These are phyloP conservation scores for Penstemon davidsonii DNA, from an alignment of 257 asterid genomes.

Conservation along the genomic window DNA sequence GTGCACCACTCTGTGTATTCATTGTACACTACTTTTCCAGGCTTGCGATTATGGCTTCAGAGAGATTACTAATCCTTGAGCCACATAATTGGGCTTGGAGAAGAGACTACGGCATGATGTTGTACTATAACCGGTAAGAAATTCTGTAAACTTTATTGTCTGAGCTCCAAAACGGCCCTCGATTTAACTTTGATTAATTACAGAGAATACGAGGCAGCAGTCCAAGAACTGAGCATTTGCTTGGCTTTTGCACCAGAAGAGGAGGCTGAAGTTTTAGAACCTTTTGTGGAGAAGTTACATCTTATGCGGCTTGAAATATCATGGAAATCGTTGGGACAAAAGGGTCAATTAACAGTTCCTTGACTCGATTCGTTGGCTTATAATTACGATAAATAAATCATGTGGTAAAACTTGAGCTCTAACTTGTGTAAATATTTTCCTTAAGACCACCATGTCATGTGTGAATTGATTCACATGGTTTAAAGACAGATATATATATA, in stretches of 20 bases:
- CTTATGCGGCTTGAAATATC: conserved; percentile 64
- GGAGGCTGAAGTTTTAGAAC: conserved; percentile 68
- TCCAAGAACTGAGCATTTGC: conserved; percentile 95
- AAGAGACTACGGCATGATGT: conserved; percentile 89
- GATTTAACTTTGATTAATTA: not conserved
- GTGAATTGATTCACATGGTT: conserved; percentile 1
- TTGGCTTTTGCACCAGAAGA: conserved; percentile 98
- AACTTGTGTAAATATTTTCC: conserved; percentile 27
- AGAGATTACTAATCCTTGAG: conserved; percentile 80
- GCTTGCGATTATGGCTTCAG: conserved; percentile 92
- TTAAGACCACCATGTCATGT: conserved; percentile 6
- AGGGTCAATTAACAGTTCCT: conserved; percentile 52
- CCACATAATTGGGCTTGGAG: conserved; percentile 89
- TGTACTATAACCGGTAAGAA: conserved; percentile 74
- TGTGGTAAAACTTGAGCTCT: conserved; percentile 1
- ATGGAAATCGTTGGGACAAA: conserved; percentile 61
- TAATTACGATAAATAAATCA: not conserved
- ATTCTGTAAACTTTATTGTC: not conserved
- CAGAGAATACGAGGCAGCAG: conserved; percentile 87
- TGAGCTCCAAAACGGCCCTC: not conserved
- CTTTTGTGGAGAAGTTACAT: conserved; percentile 80
- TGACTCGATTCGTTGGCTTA: conserved; percentile 30
- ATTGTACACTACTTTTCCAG: conserved; percentile 41
- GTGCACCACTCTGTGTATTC: conserved; percentile 31
- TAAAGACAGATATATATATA: conserved; percentile 4